Base-by-base conservation (phyloP, 768 basidiomycete genomes). In the Melanogaster broomeanus region DNA sequence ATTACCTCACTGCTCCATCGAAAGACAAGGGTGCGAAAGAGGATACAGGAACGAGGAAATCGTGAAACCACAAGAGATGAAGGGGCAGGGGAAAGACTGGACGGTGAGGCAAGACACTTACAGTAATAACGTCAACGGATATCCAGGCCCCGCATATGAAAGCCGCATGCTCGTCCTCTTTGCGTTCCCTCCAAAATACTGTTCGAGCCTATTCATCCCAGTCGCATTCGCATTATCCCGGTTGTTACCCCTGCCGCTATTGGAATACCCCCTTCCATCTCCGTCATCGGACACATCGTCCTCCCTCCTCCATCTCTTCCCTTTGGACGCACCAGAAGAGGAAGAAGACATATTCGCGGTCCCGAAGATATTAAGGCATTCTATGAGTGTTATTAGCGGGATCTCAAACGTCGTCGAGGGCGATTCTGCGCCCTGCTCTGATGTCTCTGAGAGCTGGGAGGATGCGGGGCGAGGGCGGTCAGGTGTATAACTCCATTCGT, bases 301-400 rank as follows among this genome's bases (percentile, higher is more conserved):
- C 41, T 72, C 66, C 45, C 69, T 72, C 48, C 71, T 74, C 78
- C 80, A 82, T 49, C 72, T 75, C 62, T 74, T 82, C 57, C 71
- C 74, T 55, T 76, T 77, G 19, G 60, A 59, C 9, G 57, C 61
- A 42, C 47, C 60, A n/a, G 64, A 52, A 57, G 64, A 52, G 57
- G 58, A 55, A 47, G 61, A 63, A 13, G 71, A 63, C 13, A 72
- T 61, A 31, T 66, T 62, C 28, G 88, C 90, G 11, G 93, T 90
- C 25, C 96, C 95, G 61, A 95, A 98, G 49, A 98, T 87, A 61
- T 96, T 95, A 28, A 99, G 76, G 61, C 91, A 94, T 57, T 97
- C 93, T 53, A 97, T 80, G 45, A 98, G 72, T 3, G 85, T 87
- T 64, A 83, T 81, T 34, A 99, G 80, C 3, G 88, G 88, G 49